phyloP scores from a whole-genome alignment of 192 early-diverging fungal genomes.

The Anaeromyces robustus region DNA sequence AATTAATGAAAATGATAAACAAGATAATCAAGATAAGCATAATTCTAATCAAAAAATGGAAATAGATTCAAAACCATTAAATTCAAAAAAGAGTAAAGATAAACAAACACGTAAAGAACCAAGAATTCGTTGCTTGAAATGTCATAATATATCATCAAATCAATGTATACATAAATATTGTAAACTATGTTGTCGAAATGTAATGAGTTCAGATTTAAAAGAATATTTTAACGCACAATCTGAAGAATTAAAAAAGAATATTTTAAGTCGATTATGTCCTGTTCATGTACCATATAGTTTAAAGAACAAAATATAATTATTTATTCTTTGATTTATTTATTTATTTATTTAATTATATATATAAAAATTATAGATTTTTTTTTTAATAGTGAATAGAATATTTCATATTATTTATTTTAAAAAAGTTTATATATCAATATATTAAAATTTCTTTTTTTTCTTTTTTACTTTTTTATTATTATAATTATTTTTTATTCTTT shows the following conservation, averaged over 20 bases:
- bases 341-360: too few species aligned
- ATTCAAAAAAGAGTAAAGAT: not conserved
- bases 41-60: too few species aligned
- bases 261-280: not conserved
- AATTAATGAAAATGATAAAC: not conserved
- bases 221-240: not conserved
- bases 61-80: too few species aligned
- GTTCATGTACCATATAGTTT: not conserved
- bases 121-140: not conserved
- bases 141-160: not conserved
- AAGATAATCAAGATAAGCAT: not conserved
- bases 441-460: too few species aligned
- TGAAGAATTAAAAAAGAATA: not conserved
- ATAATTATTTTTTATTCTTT: too few species aligned
- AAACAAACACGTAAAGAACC: not conserved
- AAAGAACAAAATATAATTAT: not conserved
- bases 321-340: too few species aligned
- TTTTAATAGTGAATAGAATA: too few species aligned
- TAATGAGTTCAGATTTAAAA: not conserved
- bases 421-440: too few species aligned
- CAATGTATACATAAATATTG: not conserved
- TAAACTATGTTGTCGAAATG: not conserved
- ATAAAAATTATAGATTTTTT: too few species aligned
- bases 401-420: too few species aligned
- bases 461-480: too few species aligned